These are phyloP conservation scores for Suillus subluteus DNA, from an alignment of 768 basidiomycete species.

Conservation along the genomic window DNA sequence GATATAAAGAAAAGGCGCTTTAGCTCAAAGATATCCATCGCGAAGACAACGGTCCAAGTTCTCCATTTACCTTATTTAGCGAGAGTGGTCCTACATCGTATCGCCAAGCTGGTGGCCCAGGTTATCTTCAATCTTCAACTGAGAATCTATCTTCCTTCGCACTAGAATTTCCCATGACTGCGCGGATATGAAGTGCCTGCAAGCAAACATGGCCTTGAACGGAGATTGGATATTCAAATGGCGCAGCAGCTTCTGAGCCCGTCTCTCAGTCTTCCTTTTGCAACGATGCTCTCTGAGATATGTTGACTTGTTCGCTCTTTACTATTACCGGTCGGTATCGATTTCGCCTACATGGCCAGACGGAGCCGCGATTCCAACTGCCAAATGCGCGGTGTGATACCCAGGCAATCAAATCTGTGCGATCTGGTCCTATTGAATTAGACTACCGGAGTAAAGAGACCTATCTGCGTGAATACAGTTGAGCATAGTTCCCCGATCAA, in stretches of 20 bases:
- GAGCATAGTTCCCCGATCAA: neutral
- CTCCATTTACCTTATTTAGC: neutral
- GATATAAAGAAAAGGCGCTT: neutral
- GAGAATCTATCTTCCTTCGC: neutral
- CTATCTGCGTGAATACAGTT: neutral
- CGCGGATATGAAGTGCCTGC: constrained; percentile 6
- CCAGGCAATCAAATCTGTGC: neutral
- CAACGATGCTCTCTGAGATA: neutral
- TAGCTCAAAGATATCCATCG: neutral
- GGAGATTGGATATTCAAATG: neutral
- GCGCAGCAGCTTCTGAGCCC: neutral
- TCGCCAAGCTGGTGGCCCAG: neutral
- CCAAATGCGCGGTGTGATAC: neutral
- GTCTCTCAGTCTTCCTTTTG: neutral
- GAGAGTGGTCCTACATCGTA: neutral
- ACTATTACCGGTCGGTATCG: neutral
- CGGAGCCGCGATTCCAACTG: neutral
- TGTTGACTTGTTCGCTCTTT: neutral
- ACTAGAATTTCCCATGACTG: constrained; percentile 1
- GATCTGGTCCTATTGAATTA: neutral
- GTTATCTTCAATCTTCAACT: neutral
- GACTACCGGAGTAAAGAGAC: neutral
- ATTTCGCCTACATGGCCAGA: neutral
- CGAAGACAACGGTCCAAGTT: constrained; percentile 6
- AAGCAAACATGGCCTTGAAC: neutral